Evolutionary conservation across 805 yeast species (phyloP).

Genomic region (Cyberlindnera maritima): DNA sequence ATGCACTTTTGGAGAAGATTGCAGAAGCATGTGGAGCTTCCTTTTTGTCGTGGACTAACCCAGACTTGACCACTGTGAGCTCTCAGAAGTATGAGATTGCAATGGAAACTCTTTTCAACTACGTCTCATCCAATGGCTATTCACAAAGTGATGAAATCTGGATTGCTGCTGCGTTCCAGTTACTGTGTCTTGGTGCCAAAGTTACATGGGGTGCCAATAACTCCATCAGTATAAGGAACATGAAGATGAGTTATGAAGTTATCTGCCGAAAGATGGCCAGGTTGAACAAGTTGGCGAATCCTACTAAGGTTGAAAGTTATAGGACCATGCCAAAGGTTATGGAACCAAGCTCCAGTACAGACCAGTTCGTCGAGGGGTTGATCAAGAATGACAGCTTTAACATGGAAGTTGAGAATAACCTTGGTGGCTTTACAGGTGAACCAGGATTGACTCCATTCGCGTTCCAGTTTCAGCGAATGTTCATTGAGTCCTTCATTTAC

Average conservation of each 20-base stretch:
- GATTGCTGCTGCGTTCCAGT: constrained; percentile 39
- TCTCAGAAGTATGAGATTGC: constrained; percentile 27
- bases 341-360: constrained; percentile 1
- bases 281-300: background rate
- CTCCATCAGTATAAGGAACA: constrained; percentile 21
- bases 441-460: background rate
- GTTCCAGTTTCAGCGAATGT: constrained; percentile 31
- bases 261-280: constrained; percentile 29
- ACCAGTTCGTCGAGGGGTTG: constrained; percentile 1
- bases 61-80: constrained; percentile 25
- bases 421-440: background rate
- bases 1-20: constrained; percentile 31
- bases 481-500: constrained; percentile 43
- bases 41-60: constrained; percentile 33
- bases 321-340: background rate
- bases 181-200: constrained; percentile 38
- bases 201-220: constrained; percentile 26
- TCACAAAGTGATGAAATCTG: constrained; percentile 31
- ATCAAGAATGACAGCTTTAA: constrained; percentile 24
- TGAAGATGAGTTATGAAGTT: constrained; percentile 36
- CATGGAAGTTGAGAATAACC: constrained; percentile 18
- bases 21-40: constrained; percentile 43
- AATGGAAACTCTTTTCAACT: constrained; percentile 18
- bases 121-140: constrained; percentile 1
- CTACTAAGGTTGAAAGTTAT: background rate